Base-by-base conservation (phyloP, 108 stramenopile genomes). In the Poteriospumella lacustris region DNA sequence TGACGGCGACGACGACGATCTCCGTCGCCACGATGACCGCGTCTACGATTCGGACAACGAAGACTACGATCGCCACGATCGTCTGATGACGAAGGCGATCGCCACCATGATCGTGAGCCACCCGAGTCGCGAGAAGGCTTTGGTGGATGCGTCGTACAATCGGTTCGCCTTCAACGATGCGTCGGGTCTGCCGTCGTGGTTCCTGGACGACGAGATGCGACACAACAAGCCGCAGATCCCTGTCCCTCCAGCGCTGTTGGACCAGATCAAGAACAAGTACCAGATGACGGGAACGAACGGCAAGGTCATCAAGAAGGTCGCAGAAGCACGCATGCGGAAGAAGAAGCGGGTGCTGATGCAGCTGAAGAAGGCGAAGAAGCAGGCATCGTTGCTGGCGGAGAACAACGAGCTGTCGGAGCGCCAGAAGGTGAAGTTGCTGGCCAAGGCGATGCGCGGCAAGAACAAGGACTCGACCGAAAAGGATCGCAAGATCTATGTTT, bases 121-220 rank as follows among this genome's bases (percentile, higher is more conserved):
- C 69, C 90, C 91, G 44, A 95, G 94, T 68, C 92, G 92, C 29
- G 95, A 96, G 82, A 91, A 94, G 26, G 79, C 95, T 44, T 75
- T 86, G 24, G 92, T 98, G 1, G 98, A 99, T 84, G 96, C 97
- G 0, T 93, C 92, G 0, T 99, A 99, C 92, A 99, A 99, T 81
- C 94, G 98, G 0, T 99, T 82, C 80, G 94, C 97, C 26, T 98
- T 95, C 93, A 99, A 99, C 83, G 98, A 99, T 83, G 92, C 95
- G 0, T 64, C 82, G 58, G 95, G 89, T 64, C 80, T 99, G 26
- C 98, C 98, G 2, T 91, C 95, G 38, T 99, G 98, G 98, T 99
- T 99, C 78, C 88, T 91, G 0, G 98, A 96, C 56, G 97, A 99
- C 78, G 98, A 99, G 79, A 89, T 88, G 59, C 79, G 87, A 40